Conservation (phyloP, 257 asterid genomes). For the Perilla frutescens region DNA sequence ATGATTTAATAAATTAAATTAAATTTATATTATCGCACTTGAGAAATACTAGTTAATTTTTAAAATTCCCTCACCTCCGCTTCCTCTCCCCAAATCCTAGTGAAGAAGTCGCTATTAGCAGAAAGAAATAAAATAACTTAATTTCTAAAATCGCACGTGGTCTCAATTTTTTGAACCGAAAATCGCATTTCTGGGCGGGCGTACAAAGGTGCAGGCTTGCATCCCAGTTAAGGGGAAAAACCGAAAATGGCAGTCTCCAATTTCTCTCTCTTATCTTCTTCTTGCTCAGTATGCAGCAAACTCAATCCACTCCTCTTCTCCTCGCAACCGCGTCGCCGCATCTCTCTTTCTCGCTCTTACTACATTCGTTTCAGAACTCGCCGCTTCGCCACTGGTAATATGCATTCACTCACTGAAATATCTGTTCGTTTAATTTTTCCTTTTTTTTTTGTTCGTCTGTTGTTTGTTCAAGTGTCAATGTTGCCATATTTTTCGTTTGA, state of each 20-base stretch:
- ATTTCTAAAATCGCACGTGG: not conserved
- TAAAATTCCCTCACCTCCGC: no score
- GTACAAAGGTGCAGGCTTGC: not conserved
- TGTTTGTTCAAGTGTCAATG: not conserved
- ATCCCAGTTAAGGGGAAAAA: slow-evolving; percentile 1
- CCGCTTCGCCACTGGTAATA: slow-evolving; percentile 44
- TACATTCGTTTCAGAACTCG: slow-evolving; percentile 40
- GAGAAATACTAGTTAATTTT: no score
- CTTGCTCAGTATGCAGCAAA: slow-evolving; percentile 53
- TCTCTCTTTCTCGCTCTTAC: slow-evolving; percentile 45
- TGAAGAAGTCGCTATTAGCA: no score
- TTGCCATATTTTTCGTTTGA: not conserved
- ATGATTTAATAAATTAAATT: no score
- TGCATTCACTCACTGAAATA: slow-evolving; percentile 6
- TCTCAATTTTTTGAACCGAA: not conserved
- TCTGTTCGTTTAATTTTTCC: not conserved
- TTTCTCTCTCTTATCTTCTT: slow-evolving; percentile 62
- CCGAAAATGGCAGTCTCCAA: slow-evolving; percentile 51
- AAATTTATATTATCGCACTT: no score
- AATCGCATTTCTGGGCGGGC: not conserved
- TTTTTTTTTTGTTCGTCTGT: not conserved
- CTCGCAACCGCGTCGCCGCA: slow-evolving; percentile 50
- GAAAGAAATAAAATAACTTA: no score
- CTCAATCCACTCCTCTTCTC: slow-evolving; percentile 62
- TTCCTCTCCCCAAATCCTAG: no score